These are phyloP conservation scores for Sapria himalayana DNA, from an alignment of 345 rosid species.

Conservation along the genomic window DNA sequence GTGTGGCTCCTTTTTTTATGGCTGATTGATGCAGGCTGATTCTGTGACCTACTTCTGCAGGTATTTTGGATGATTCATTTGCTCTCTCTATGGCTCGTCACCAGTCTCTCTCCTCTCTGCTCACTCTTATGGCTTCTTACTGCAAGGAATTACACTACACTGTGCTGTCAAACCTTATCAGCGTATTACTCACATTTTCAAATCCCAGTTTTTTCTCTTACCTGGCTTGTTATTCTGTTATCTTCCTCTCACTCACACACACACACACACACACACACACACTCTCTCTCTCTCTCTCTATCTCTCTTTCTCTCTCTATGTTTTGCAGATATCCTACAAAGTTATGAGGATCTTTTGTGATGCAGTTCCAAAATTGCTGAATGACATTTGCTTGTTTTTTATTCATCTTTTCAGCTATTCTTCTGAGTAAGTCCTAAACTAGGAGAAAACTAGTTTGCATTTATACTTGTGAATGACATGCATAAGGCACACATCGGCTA, in stretches of 20 bases:
- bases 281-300: too few species aligned
- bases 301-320: too few species aligned
- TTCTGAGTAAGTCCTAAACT: conserved; percentile 56
- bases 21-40: conserved; percentile 5
- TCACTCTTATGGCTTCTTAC: conserved; percentile 57
- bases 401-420: conserved; percentile 34
- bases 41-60: conserved; percentile 17
- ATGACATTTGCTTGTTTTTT: conserved; percentile 34
- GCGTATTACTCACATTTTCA: conserved; percentile 36
- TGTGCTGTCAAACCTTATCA: conserved; percentile 61
- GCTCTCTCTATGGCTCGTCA: conserved; percentile 90
- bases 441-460: too few species aligned
- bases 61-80: conserved; percentile 76
- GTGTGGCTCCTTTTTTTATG: conserved; percentile 5
- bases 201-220: too few species aligned
- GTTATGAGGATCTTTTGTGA: conserved; percentile 61
- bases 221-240: too few species aligned
- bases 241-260: too few species aligned
- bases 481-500: too few species aligned
- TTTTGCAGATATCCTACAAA: conserved; percentile 47
- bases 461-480: too few species aligned
- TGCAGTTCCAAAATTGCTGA: conserved; percentile 38
- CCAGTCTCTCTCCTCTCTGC: conserved; percentile 57
- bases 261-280: too few species aligned
- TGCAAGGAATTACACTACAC: conserved; percentile 64